Evolutionary conservation across 2,329 filamentous ascomycete species (phyloP).

Genomic region (Pseudogymnoascus sp.): DNA sequence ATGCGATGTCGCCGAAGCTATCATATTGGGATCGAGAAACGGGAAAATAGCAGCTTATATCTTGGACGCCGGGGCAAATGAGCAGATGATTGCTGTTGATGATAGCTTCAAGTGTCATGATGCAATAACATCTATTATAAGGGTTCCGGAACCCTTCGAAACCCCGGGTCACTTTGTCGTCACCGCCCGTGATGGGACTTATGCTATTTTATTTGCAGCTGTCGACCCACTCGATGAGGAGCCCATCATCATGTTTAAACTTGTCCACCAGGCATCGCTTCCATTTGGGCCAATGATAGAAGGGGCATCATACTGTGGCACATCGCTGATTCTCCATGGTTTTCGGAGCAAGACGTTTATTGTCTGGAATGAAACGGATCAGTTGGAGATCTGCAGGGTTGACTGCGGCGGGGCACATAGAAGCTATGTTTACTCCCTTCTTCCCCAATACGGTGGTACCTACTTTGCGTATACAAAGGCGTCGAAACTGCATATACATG

Average conservation of each 20-base stretch:
- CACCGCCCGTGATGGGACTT: conserved; percentile 69
- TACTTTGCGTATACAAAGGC: conserved; percentile 70
- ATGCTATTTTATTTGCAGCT: conserved; percentile 47
- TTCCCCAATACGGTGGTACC: conserved; percentile 28
- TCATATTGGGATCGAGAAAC: conserved; percentile 47
- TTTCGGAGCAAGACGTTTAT: conserved; percentile 75
- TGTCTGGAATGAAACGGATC: conserved; percentile 66
- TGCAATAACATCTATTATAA: conserved; percentile 22
- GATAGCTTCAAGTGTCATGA: not conserved
- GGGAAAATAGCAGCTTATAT: conserved; percentile 45
- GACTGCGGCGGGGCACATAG: conserved; percentile 82
- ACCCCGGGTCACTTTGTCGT: conserved; percentile 49
- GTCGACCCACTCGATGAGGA: not conserved
- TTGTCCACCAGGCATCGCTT: conserved; percentile 60
- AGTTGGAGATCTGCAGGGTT: conserved; percentile 61
- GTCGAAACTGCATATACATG: conserved; percentile 39
- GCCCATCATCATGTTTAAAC: conserved; percentile 26
- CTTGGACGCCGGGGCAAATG: conserved; percentile 14
- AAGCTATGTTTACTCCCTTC: conserved; percentile 51
- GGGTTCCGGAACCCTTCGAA: conserved; percentile 15
- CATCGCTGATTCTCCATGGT: conserved; percentile 64
- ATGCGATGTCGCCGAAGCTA: conserved; percentile 31
- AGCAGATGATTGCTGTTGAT: conserved; percentile 8
- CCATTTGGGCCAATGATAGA: conserved; percentile 72
- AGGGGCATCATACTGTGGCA: conserved; percentile 51